phyloP scores from a whole-genome alignment of 257 asterid species.

The Nemophila menziesii region DNA sequence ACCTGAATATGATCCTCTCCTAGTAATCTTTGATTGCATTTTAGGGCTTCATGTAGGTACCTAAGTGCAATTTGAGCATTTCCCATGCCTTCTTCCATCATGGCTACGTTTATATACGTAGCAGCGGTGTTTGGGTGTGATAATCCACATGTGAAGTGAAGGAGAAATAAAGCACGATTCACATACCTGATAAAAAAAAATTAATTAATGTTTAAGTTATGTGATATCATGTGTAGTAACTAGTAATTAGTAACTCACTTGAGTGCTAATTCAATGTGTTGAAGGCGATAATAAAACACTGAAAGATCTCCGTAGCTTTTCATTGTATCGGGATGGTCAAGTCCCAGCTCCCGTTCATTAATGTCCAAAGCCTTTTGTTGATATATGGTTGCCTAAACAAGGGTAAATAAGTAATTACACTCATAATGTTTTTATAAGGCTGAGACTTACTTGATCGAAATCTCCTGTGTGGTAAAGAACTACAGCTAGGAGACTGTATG shows the following conservation, averaged over 20 bases:
- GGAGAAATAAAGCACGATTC: conserved; percentile 94
- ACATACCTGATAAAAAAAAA: conserved; percentile 49
- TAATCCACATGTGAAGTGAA: conserved; percentile 93
- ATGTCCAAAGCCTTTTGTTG: conserved; percentile 97
- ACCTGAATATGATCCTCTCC: conserved; percentile 99
- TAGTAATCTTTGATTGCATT: conserved; percentile 76
- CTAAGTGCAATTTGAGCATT: conserved; percentile 97
- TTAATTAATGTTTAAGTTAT: not conserved
- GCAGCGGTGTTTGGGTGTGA: conserved; percentile 99
- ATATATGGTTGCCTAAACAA: conserved; percentile 77
- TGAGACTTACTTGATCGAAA: conserved; percentile 62
- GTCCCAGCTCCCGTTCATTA: conserved; percentile 98
- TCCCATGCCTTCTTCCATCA: conserved; percentile 99
- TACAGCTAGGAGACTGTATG: conserved; percentile 97
- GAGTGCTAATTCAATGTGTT: conserved; percentile 89
- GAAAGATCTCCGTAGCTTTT: conserved; percentile 99
- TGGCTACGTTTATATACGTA: conserved; percentile 92
- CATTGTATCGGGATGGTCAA: conserved; percentile 99
- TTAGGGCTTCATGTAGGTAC: conserved; percentile 97
- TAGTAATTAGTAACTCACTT: too few relatives aligned
- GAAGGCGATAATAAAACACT: conserved; percentile 96
- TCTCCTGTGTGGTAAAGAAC: conserved; percentile 99
- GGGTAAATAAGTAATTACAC: conserved; percentile 2
- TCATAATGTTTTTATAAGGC: not conserved
- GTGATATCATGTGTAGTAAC: conserved; percentile 14